Conservation (phyloP, 2,329 filamentous ascomycete species). For the Apiospora sp. region DNA sequence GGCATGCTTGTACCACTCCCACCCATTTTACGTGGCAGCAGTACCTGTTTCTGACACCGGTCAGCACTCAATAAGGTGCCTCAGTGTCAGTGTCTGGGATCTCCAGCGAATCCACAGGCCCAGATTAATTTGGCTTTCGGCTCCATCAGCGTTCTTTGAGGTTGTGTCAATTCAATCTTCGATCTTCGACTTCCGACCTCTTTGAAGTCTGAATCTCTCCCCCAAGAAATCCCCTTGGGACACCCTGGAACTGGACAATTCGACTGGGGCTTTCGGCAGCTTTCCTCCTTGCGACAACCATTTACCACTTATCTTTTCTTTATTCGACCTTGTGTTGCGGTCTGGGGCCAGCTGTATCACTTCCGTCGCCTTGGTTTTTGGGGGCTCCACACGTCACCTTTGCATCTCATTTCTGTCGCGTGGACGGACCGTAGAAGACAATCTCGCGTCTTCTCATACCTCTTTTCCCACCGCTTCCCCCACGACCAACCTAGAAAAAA, state of each 20-base stretch:
- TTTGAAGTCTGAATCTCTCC: constrained; percentile 5
- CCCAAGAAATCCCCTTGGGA: constrained; percentile 12
- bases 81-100: constrained; percentile 6
- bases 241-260: constrained; percentile 6
- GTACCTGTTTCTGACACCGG: neutral
- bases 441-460: constrained; percentile 40
- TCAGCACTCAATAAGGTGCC: constrained; percentile 6
- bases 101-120: constrained; percentile 15
- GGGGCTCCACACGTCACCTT: constrained; percentile 44
- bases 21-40: neutral
- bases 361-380: constrained; percentile 26
- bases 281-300: constrained; percentile 6
- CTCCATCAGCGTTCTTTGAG: constrained; percentile 18
- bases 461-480: constrained; percentile 29
- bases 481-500: constrained; percentile 25
- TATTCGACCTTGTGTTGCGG: constrained; percentile 1
- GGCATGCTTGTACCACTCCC: neutral
- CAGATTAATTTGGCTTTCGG: constrained; percentile 22
- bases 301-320: neutral
- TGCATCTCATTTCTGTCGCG: constrained; percentile 43
- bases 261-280: constrained; percentile 5
- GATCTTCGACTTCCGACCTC: constrained; percentile 23
- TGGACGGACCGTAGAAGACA: constrained; percentile 37
- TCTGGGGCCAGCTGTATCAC: constrained; percentile 9
- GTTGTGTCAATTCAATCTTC: constrained; percentile 23